Evolutionary conservation across 805 yeast species (phyloP).

Genomic region (Candida ipomoeae): DNA sequence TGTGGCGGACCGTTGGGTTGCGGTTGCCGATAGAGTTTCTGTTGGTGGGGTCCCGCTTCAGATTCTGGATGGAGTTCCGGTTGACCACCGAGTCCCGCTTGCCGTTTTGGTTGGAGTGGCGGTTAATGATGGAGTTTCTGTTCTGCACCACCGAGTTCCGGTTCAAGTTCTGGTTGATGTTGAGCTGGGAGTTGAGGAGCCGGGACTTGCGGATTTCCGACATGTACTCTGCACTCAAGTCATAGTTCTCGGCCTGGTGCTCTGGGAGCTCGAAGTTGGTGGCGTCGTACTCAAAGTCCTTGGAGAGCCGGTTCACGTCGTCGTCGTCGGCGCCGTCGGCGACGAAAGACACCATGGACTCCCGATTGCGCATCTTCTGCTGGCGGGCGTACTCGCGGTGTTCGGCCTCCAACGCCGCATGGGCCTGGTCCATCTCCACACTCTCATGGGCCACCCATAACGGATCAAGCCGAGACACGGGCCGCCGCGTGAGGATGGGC

Average conservation of each 20-base stretch:
- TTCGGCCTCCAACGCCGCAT: constrained; percentile 39
- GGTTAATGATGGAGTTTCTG: not conserved
- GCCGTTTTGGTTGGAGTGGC: not conserved
- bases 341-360: constrained; percentile 37
- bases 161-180: constrained; percentile 15
- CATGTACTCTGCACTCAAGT: constrained; percentile 42
- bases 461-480: constrained; percentile 55
- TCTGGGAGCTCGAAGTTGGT: constrained; percentile 32
- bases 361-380: constrained; percentile 22
- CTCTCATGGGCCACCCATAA: constrained; percentile 50
- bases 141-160: not conserved
- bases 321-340: constrained; percentile 23
- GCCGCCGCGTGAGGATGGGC: constrained; percentile 47
- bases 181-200: constrained; percentile 41
- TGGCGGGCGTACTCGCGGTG: constrained; percentile 19
- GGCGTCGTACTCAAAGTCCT: constrained; percentile 13
- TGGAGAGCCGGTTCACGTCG: constrained; percentile 16
- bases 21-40: not conserved
- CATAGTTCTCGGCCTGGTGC: constrained; percentile 30
- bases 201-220: constrained; percentile 42
- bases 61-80: not conserved
- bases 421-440: constrained; percentile 41
- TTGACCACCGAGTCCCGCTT: not conserved
- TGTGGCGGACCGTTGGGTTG: not conserved
- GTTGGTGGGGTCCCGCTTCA: not conserved